Evolutionary conservation across 306 rosid genomes (phyloP), one percentile per base, ranked within the genome.

Genomic region (Cucurbita maxima): DNA sequence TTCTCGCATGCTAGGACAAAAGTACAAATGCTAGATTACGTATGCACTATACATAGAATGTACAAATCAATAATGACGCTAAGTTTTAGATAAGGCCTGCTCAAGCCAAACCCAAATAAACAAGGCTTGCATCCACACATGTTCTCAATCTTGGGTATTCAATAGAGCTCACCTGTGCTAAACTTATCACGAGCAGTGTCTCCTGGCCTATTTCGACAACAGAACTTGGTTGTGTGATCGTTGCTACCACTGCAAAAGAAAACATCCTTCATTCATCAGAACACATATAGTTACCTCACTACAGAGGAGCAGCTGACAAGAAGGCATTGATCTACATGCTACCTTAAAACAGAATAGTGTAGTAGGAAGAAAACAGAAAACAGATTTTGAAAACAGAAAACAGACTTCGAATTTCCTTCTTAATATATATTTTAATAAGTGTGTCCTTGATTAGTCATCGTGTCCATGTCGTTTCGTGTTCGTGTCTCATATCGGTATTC

Each of bases 201-300:
- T 44, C 99, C 99, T 30, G 99, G 99, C 84, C 99, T 87, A 77
- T 94, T 89, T 86, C 99, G 82, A 81, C 97, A 89, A 97, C 99
- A 94, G 82, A 94, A 94, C 84, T 84, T 94, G 6, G 99, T 94
- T 58, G 96, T 89, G 75, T 94, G 99, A 86, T 94, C 97, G 80
- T 91, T 87, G 97, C 99, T 94, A 71, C 99, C 99, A 84, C 98
- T 94, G 96, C 83, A 87, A 63, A 61, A 81, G 70, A 80, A 61
- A 50, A 50, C 30, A 40, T 38, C 19, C 18, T 15, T 52, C 8
- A 3, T 43, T 8, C 8, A 0, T 73, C 62, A 73, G 68, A 54
- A 47, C 68, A 16, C 70, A 38, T 38, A 38, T 62, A n/a, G 67
- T 7, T 63, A n/a, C 68, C 70, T 9, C 70, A 5, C 34, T 1